Evolutionary conservation across 148 eudicot species (phyloP).

Genomic region (Limonium bicolor): DNA sequence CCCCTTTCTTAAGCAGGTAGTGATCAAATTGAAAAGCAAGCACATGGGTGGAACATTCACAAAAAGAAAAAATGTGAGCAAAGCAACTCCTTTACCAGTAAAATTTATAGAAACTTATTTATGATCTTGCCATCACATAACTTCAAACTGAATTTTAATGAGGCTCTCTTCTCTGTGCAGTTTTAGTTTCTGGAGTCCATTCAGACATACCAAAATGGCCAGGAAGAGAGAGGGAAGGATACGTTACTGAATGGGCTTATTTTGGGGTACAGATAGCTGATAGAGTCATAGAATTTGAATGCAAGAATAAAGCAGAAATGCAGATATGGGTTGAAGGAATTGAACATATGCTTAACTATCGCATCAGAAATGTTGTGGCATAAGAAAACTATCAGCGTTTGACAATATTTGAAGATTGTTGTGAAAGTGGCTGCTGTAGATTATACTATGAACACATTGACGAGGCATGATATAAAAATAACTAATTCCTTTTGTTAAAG

Average conservation of each 20-base stretch:
- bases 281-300: constrained; percentile 77
- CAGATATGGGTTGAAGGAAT: constrained; percentile 72
- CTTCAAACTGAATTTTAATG: constrained; percentile 5
- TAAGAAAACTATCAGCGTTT: not conserved
- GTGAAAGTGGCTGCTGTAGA: too few relatives aligned
- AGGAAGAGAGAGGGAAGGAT: constrained; percentile 48
- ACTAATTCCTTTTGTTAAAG: too few relatives aligned
- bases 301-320: constrained; percentile 64
- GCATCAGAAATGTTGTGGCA: constrained; percentile 21
- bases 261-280: constrained; percentile 74
- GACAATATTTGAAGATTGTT: too few relatives aligned
- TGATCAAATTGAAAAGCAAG: constrained; percentile 81
- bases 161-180: constrained; percentile 25
- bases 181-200: constrained; percentile 52
- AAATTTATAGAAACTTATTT: not conserved
- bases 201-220: constrained; percentile 68
- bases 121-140: not conserved
- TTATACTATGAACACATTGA: too few relatives aligned
- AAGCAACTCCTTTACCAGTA: not conserved
- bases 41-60: constrained; percentile 92
- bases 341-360: constrained; percentile 57
- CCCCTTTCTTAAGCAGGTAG: constrained; percentile 35
- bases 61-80: constrained; percentile 88
- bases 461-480: too few relatives aligned
- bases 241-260: constrained; percentile 38